A percentile compares a stretch with the other conserved stretches of the same genome.
These are phyloP conservation scores for Magnolia officinalis DNA, from an alignment of 164 flowering plant genomes.

Conservation along the genomic window DNA sequence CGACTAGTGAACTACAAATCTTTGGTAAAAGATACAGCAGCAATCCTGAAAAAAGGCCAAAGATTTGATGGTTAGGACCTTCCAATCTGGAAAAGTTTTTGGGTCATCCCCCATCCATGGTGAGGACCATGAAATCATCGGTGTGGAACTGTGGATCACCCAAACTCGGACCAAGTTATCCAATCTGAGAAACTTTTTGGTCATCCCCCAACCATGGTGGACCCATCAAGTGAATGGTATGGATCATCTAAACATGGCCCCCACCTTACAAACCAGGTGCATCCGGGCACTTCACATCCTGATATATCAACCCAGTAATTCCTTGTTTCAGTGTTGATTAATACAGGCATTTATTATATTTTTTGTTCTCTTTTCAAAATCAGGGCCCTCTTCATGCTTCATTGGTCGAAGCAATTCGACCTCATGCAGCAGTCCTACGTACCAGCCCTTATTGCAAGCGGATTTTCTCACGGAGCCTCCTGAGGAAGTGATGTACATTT, in stretches of 20 bases:
- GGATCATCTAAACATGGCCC: not conserved
- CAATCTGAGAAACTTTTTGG: not conserved
- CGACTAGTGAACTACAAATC: not conserved
- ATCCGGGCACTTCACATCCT: not conserved
- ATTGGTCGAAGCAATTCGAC: constrained; percentile 44
- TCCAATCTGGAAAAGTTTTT: not conserved
- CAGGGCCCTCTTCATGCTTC: constrained; percentile 44
- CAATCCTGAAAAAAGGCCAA: no score
- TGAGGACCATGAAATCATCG: not conserved
- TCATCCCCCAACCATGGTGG: not conserved
- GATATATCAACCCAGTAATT: no score
- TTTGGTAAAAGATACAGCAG: no score
- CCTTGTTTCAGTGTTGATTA: no score
- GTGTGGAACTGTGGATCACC: not conserved
- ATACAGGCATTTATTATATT: not conserved
- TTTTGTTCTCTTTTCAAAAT: constrained; percentile 1
- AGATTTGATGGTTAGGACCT: not conserved
- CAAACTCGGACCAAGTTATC: not conserved
- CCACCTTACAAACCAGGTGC: not conserved
- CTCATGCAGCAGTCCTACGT: constrained; percentile 26
- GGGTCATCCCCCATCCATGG: not conserved
- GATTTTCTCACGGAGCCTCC: constrained; percentile 43
- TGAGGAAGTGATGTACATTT: constrained; percentile 38
- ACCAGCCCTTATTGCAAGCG: constrained; percentile 62
- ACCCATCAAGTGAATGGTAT: no score